These are phyloP conservation scores for Mycena sp. DNA, from an alignment of 1,284 basidiomycete species.

Conservation along the genomic window DNA sequence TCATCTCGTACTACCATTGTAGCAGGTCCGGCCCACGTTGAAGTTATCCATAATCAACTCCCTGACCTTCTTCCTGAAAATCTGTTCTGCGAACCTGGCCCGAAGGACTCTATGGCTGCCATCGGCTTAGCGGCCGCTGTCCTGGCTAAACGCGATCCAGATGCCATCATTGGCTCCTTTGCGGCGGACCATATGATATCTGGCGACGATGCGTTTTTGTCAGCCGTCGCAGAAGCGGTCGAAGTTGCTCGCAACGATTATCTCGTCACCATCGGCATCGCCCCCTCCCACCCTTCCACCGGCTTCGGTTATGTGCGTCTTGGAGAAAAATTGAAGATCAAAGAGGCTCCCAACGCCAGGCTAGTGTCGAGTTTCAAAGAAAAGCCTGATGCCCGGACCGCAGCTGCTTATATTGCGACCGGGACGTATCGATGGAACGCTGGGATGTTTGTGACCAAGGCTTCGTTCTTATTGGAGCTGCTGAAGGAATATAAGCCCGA, in stretches of 20 bases:
- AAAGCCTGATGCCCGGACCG: constrained; percentile 85
- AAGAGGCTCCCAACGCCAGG: constrained; percentile 79
- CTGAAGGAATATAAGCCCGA: constrained; percentile 78
- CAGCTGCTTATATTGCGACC: constrained; percentile 82
- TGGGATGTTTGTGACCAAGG: constrained; percentile 88
- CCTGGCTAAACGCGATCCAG: constrained; percentile 73
- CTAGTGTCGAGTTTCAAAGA: constrained; percentile 86
- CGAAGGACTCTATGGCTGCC: constrained; percentile 88
- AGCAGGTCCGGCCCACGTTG: constrained; percentile 78
- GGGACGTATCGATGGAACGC: constrained; percentile 89
- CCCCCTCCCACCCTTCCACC: constrained; percentile 85
- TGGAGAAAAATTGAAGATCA: constrained; percentile 71
- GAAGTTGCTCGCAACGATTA: constrained; percentile 80
- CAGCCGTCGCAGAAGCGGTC: constrained; percentile 83
- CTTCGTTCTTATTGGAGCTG: constrained; percentile 73
- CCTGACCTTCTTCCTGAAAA: constrained; percentile 74
- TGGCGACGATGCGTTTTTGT: constrained; percentile 84
- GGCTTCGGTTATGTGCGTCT: constrained; percentile 86
- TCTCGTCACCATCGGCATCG: constrained; percentile 87
- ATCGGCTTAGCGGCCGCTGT: constrained; percentile 89
- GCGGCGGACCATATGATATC: constrained; percentile 91
- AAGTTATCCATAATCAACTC: constrained; percentile 75
- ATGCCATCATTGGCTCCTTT: constrained; percentile 85
- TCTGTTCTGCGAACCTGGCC: constrained; percentile 82
- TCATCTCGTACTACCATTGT: constrained; percentile 78